Conservation (phyloP, 2,329 filamentous ascomycete genomes). For the Sarocladium brachiariae region DNA sequence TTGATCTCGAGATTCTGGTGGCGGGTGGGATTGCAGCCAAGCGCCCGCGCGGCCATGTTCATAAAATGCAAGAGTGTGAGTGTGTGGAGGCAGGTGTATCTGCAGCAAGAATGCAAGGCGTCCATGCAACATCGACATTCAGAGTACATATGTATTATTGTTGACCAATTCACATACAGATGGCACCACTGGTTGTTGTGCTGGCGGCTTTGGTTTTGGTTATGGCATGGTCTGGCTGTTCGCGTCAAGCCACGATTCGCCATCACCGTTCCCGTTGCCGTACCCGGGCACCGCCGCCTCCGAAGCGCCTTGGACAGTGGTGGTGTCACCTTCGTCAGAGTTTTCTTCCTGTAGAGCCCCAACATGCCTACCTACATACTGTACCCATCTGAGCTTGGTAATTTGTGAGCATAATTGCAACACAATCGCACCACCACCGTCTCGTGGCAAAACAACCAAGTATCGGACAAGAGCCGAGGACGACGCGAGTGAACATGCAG, state of each 20-base stretch:
- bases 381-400: no score
- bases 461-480: background rate
- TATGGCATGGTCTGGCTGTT: background rate
- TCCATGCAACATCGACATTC: background rate
- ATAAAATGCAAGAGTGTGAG: slow-evolving; percentile 3
- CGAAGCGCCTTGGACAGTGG: background rate
- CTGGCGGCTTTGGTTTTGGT: no score
- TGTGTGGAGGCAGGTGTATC: slow-evolving; percentile 8
- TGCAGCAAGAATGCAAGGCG: slow-evolving; percentile 5
- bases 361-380: background rate
- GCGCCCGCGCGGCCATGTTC: background rate
- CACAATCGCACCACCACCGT: background rate
- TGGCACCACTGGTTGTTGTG: no score
- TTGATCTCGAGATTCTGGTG: background rate
- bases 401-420: background rate
- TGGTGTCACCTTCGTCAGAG: slow-evolving; percentile 1
- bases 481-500: no score
- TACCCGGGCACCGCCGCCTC: background rate
- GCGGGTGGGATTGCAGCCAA: slow-evolving; percentile 5
- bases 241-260: slow-evolving; percentile 6
- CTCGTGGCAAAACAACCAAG: background rate
- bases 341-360: slow-evolving; percentile 4
- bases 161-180: no score
- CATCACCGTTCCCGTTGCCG: slow-evolving; percentile 1
- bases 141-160: background rate